These are phyloP conservation scores for Amaranthus palmeri DNA, from an alignment of 148 eudicot genomes.

Conservation along the genomic window DNA sequence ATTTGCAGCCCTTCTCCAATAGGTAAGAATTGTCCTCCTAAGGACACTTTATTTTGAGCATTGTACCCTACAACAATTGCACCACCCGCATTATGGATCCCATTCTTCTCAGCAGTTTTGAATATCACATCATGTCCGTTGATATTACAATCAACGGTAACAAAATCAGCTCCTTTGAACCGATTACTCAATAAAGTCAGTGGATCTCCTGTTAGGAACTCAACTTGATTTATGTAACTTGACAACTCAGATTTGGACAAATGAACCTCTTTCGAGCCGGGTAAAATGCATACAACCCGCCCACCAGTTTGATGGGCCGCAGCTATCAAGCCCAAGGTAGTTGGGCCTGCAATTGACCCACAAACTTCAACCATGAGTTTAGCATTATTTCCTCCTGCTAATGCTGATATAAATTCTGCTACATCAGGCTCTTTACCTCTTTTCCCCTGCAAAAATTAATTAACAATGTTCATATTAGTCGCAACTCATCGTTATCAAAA, in stretches of 20 bases:
- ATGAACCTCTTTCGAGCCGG: slow-evolving; percentile 15
- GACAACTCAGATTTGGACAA: slow-evolving; percentile 22
- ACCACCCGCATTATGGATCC: neutral
- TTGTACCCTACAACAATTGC: slow-evolving; percentile 34
- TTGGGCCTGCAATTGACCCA: slow-evolving; percentile 27
- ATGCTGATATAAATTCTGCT: slow-evolving; percentile 38
- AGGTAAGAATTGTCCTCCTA: slow-evolving; percentile 39
- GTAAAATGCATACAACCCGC: slow-evolving; percentile 31
- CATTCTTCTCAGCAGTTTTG: slow-evolving; percentile 1
- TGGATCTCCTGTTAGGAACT: slow-evolving; percentile 25
- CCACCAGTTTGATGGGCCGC: slow-evolving; percentile 37
- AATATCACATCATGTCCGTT: slow-evolving; percentile 4
- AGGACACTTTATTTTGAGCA: slow-evolving; percentile 24
- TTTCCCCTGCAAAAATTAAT: slow-evolving; percentile 28
- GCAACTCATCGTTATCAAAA: neutral
- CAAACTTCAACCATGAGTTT: slow-evolving; percentile 31
- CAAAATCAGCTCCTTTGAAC: slow-evolving; percentile 27
- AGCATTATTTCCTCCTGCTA: slow-evolving; percentile 42
- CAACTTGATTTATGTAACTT: slow-evolving; percentile 20
- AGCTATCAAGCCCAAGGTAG: slow-evolving; percentile 33
- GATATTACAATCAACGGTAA: slow-evolving; percentile 28
- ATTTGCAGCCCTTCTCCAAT: slow-evolving; percentile 34
- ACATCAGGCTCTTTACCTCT: slow-evolving; percentile 40
- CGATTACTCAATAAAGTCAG: slow-evolving; percentile 7
- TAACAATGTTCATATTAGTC: too few relatives aligned